Evolutionary conservation across 306 rosid genomes (phyloP).

Genomic region (Cicer arietinum): DNA sequence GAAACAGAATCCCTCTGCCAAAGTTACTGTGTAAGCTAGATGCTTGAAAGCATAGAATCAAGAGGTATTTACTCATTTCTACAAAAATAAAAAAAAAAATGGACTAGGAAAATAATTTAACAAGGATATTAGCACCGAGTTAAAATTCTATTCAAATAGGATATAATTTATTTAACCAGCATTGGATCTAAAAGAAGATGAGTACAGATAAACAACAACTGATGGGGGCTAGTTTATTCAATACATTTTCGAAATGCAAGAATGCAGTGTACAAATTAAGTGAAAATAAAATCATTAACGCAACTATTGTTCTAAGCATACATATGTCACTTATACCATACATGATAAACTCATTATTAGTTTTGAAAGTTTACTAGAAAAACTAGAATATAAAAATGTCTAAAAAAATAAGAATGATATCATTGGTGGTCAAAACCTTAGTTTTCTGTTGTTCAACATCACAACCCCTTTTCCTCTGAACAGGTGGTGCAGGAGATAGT

Average conservation of each 20-base stretch:
- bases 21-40: constrained; percentile 43
- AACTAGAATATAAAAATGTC: constrained; percentile 10
- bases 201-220: neutral
- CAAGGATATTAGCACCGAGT: constrained; percentile 24
- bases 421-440: constrained; percentile 63
- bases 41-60: constrained; percentile 38
- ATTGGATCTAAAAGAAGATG: constrained; percentile 14
- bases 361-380: neutral
- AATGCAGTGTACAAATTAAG: constrained; percentile 31
- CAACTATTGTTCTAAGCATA: neutral
- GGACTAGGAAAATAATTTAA: neutral
- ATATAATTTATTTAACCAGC: neutral
- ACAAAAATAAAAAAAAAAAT: neutral
- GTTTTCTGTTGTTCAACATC: constrained; percentile 62
- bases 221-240: neutral
- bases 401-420: neutral
- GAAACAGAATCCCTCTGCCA: constrained; percentile 70
- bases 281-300: neutral
- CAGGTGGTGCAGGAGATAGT: constrained; percentile 48
- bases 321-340: neutral
- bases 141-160: constrained; percentile 23
- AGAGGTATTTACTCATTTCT: neutral
- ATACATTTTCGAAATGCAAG: constrained; percentile 23
- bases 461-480: constrained; percentile 69
- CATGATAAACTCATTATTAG: constrained; percentile 10